A percentile compares a stretch with the other conserved stretches of the same genome.
phyloP scores from a whole-genome alignment of 768 basidiomycete species.

The Pholiota microspora region DNA sequence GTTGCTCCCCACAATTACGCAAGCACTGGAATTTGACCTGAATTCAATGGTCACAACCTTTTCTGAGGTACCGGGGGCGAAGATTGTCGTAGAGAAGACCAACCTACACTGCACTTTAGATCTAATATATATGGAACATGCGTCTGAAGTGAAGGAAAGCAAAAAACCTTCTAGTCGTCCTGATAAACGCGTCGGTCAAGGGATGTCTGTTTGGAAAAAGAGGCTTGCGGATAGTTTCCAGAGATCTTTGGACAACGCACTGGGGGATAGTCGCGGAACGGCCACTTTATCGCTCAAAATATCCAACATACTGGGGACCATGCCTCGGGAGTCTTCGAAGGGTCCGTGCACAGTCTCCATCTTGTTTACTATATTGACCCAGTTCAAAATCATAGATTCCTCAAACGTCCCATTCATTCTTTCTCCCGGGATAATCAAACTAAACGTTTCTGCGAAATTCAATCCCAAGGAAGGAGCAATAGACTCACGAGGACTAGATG shows the following conservation, averaged over 20 bases:
- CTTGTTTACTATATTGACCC: neutral
- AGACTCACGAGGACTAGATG: slow-evolving; percentile 51
- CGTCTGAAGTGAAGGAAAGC: slow-evolving; percentile 21
- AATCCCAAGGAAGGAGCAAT: slow-evolving; percentile 55
- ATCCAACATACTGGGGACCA: slow-evolving; percentile 44
- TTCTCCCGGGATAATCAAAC: slow-evolving; percentile 42
- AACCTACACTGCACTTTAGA: slow-evolving; percentile 52
- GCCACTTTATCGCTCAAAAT: slow-evolving; percentile 50
- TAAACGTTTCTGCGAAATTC: slow-evolving; percentile 51
- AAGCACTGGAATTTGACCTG: slow-evolving; percentile 66
- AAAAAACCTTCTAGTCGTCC: slow-evolving; percentile 19
- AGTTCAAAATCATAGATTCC: too few species aligned
- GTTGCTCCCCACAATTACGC: slow-evolving; percentile 66
- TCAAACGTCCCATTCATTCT: slow-evolving; percentile 38
- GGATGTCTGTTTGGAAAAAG: slow-evolving; percentile 64
- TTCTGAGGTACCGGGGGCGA: slow-evolving; percentile 47
- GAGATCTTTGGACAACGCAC: slow-evolving; percentile 66
- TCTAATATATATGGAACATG: slow-evolving; percentile 49
- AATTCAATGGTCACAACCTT: slow-evolving; percentile 53
- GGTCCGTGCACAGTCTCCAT: slow-evolving; percentile 24
- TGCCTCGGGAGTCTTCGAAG: slow-evolving; percentile 24
- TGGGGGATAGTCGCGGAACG: slow-evolving; percentile 61
- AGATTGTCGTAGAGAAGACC: slow-evolving; percentile 48
- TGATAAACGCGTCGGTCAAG: slow-evolving; percentile 31
- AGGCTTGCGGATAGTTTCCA: slow-evolving; percentile 58